These are phyloP conservation scores for Candida sp. DNA, from an alignment of 1,139 yeast species.

Conservation along the genomic window DNA sequence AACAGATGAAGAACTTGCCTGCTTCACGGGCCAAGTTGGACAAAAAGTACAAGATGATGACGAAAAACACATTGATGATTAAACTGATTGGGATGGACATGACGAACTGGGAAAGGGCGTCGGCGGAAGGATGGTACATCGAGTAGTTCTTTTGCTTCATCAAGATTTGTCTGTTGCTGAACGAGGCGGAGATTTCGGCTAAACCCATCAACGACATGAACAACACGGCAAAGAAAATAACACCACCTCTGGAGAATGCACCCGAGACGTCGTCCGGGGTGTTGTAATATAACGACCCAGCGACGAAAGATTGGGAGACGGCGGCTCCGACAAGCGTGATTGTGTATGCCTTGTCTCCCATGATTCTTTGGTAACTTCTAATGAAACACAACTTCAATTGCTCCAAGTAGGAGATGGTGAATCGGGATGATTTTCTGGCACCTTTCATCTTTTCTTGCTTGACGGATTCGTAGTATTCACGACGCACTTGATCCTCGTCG, in stretches of 20 bases:
- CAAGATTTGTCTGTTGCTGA: conserved; percentile 54
- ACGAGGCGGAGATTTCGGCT: conserved; percentile 55
- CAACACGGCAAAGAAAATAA: conserved; percentile 54
- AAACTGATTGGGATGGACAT: conserved; percentile 54
- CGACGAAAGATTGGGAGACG: conserved; percentile 51
- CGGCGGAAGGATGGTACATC: conserved; percentile 64
- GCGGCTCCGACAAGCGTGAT: conserved; percentile 51
- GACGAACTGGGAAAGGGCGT: conserved; percentile 50
- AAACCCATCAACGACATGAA: conserved; percentile 59
- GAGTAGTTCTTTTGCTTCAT: conserved; percentile 61
- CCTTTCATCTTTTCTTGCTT: conserved; percentile 45
- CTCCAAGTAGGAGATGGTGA: conserved; percentile 45
- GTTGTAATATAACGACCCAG: conserved; percentile 55
- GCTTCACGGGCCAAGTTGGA: conserved; percentile 53
- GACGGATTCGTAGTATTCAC: conserved; percentile 37
- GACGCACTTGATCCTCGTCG: conserved; percentile 40
- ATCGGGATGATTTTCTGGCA: conserved; percentile 46
- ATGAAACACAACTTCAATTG: conserved; percentile 51
- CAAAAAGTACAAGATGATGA: conserved; percentile 54
- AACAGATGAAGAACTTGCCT: conserved; percentile 56
- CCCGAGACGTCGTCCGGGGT: conserved; percentile 46
- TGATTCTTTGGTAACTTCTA: conserved; percentile 55
- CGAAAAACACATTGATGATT: conserved; percentile 45
- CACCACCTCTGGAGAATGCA: conserved; percentile 64
- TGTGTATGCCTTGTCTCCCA: conserved; percentile 55